phyloP scores from a whole-genome alignment of 345 rosid species.

The Microthlaspi erraticum region DNA sequence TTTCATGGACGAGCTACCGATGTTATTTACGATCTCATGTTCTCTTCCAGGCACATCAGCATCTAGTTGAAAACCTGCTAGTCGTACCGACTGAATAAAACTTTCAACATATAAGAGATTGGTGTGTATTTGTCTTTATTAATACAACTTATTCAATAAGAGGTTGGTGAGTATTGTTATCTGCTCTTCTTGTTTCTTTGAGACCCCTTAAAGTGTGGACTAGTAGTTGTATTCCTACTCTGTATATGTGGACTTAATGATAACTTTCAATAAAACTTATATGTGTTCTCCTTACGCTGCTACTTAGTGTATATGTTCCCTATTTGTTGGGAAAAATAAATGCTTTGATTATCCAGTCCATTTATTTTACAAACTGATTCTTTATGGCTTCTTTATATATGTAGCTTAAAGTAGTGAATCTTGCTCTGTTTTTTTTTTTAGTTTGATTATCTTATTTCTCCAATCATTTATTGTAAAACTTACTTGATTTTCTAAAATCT shows the following conservation, averaged over 20 bases:
- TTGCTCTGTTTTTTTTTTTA: too few species aligned
- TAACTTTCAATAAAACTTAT: conserved; percentile 13
- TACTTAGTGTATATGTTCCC: not conserved
- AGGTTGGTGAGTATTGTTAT: too few species aligned
- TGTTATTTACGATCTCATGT: conserved; percentile 18
- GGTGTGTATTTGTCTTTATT: too few species aligned
- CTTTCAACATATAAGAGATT: too few species aligned
- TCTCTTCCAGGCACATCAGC: too few species aligned
- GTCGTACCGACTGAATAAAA: too few species aligned
- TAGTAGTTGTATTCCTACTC: too few species aligned
- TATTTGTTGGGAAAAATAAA: not conserved
- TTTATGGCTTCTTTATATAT: too few species aligned
- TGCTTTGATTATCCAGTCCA: not conserved
- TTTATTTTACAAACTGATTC: not conserved
- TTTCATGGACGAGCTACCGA: conserved; percentile 43
- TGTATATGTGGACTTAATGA: not conserved
- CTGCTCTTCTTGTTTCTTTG: not conserved
- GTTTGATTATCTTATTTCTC: not conserved
- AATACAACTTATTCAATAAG: too few species aligned
- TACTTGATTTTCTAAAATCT: not conserved
- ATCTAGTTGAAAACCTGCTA: too few species aligned
- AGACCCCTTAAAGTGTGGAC: not conserved
- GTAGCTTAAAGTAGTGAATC: too few species aligned
- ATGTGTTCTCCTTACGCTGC: not conserved
- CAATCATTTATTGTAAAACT: not conserved